A percentile compares a stretch with the other conserved stretches of the same genome.
Conservation (phyloP, 139 green algal genomes). For the Chlamydomonas sphaeroides region DNA sequence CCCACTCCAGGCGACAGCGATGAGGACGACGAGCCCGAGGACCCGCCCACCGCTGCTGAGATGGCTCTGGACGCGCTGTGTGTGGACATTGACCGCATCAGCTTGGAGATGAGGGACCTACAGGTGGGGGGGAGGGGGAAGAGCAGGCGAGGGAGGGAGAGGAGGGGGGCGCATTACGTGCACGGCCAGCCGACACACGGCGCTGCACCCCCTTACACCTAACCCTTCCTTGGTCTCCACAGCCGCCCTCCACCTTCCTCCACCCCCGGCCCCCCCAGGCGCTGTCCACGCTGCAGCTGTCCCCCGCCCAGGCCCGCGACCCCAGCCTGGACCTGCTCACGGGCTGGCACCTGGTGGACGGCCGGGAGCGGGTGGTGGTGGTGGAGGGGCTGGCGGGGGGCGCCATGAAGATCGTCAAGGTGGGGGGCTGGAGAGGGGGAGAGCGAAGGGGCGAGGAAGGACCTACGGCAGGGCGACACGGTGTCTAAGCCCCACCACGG, state of each 20-base stretch:
- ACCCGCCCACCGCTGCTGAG: constrained; percentile 39
- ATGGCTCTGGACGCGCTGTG: constrained; percentile 44
- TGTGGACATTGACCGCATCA: constrained; percentile 47
- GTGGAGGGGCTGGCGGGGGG: constrained; percentile 60
- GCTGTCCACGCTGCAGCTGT: constrained; percentile 62
- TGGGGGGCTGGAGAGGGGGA: background rate
- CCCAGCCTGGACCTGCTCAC: constrained; percentile 59
- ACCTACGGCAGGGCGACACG: too few species aligned
- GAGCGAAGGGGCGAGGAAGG: too few species aligned
- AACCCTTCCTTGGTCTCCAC: background rate
- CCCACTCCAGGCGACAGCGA: constrained; percentile 34
- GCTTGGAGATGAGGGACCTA: constrained; percentile 52
- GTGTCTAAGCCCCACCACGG: too few species aligned
- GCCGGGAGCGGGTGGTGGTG: constrained; percentile 63
- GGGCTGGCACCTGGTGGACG: constrained; percentile 75
- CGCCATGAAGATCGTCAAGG: constrained; percentile 45
- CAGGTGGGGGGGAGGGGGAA: constrained; percentile 54
- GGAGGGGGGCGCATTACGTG: background rate
- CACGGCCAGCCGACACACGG: too few species aligned
- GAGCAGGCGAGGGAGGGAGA: background rate
- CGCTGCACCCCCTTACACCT: background rate
- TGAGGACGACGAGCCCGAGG: constrained; percentile 15
- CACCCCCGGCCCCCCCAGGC: constrained; percentile 31
- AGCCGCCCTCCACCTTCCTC: too few species aligned
- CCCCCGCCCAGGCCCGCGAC: constrained; percentile 43